Evolutionary conservation across 2,329 filamentous ascomycete species (phyloP), one percentile per base, ranked within the genome.

Genomic region (Cladosporium sp.): DNA sequence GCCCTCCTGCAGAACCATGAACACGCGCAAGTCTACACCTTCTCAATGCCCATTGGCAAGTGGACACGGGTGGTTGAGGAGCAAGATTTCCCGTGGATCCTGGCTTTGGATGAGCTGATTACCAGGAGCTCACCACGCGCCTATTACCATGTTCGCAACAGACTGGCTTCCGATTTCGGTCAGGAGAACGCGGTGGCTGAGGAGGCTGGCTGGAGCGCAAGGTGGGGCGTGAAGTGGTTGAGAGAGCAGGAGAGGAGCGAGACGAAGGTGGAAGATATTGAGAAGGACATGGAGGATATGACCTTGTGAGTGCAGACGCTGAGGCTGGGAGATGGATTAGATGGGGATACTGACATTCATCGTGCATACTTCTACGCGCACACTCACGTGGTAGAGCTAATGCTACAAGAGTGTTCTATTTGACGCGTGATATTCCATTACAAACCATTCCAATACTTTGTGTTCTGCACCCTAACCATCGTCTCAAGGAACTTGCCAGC

Each of bases 81-180:
- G 8, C 15, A 13, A 3, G 20, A 24, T n/a, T 8, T 9, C 7
- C 4, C 5, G 3, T 43, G 47, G 47, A 27, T 37, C 1, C 13
- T 13, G 7, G 18, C 47, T 1, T 30, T 50, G 19, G 32, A 50
- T 3, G 48, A 50, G 7, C 22, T 50, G 12, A 44, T 50, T 7
- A 44, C 30, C 13, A 43, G 48, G 8, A 12, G 32, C 3, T 20
- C 48, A 1, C 30, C 22, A 4, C 48, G 32, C 3, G 39, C 48
- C 7, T 50, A 50, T 30, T 50, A 50, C 7, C 20, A 50, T 15
- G 48, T 43, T 6, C 40, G 32, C 3, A 39, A 39, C 13, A 43
- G 42, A 2, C 30, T 50, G 5, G 32, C 48, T 4, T 12, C 12
- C 3, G 48, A 50, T 11, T 39, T 22, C 6, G 29, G 48, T 5